Evolutionary conservation across 164 flowering plant species (phyloP).

Genomic region (Liquidambar formosana): DNA sequence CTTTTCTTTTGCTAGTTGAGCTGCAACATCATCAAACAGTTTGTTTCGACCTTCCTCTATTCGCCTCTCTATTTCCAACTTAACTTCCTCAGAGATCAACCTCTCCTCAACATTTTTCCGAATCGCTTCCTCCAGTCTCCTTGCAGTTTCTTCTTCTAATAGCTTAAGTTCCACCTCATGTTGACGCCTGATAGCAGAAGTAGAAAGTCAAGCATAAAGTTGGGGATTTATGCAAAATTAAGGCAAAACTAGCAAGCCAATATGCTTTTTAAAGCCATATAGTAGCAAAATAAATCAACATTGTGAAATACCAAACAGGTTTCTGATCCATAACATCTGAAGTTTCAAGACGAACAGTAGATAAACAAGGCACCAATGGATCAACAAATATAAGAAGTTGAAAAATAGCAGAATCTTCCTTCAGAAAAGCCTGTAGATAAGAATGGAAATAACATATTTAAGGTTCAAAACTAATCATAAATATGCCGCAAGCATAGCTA

Average conservation of each 20-base stretch:
- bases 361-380: not conserved
- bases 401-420: not conserved
- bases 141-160: conserved; percentile 68
- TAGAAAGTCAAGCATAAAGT: not conserved
- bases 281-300: not conserved
- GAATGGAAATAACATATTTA: too few relatives aligned
- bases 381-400: not conserved
- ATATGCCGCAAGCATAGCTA: too few relatives aligned
- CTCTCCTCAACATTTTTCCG: conserved; percentile 58
- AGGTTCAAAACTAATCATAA: too few relatives aligned
- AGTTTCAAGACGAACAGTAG: conserved; percentile 1
- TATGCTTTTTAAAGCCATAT: not conserved
- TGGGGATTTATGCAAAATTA: not conserved
- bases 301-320: not conserved
- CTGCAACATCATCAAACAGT: conserved; percentile 44
- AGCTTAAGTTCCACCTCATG: conserved; percentile 50
- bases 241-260: not conserved
- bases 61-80: conserved; percentile 47
- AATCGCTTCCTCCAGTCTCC: conserved; percentile 61
- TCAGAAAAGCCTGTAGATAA: too few relatives aligned
- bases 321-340: conserved; percentile 14
- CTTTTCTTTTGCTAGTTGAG: conserved; percentile 54
- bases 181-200: conserved; percentile 40
- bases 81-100: conserved; percentile 51
- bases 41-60: conserved; percentile 49